Evolutionary conservation across 2,329 filamentous ascomycete genomes (phyloP), one percentile per base, ranked within the genome.

Genomic region (Aspergillus udagawae): DNA sequence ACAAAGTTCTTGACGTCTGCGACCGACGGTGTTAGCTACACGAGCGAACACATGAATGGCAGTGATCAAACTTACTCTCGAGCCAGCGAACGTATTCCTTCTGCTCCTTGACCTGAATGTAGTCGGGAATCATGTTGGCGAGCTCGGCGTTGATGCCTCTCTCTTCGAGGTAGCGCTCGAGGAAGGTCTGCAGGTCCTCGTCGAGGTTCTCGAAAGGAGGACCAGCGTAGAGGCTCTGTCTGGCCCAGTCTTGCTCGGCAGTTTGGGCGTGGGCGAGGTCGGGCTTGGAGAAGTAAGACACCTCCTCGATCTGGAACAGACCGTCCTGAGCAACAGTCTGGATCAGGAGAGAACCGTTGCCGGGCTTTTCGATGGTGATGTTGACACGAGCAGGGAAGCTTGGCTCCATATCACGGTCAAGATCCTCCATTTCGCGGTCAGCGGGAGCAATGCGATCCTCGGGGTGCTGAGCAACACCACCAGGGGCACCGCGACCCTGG

Each of bases 31-130:
- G 51, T 65, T 63, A 64, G 62, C 48, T 25, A 42, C n/a, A 20
- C 49, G 25, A 27, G 17, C 12, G 21, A 1, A n/a, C n/a, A 49
- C 10, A 1, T 35, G 35, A 0, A 28, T 21, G 23, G 50, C 12
- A 55, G 51, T 51, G 49, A 55, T n/a, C 3, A 55, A 54, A 69
- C 81, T 75, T 75, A 83, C 83, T 86, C 75, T 86, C 84, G 75
- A 99, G 80, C 94, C 95, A 99, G 64, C 83, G 80, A 60, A 95
- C 80, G 77, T 99, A 99, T 83, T 99, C 94, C 79, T 87, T 89
- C 85, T 97, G 93, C 85, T 99, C 94, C 87, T 99, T 99, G 78
- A 90, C 86, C 73, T 97, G 92, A 71, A 97, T 92, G 80, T 96
- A 99, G 75, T 97, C 92, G 41, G 92, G 91, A 48, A 96, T 88